Evolutionary conservation across 352 stramenopile species (phyloP).

Genomic region (Vaucheria bursata): DNA sequence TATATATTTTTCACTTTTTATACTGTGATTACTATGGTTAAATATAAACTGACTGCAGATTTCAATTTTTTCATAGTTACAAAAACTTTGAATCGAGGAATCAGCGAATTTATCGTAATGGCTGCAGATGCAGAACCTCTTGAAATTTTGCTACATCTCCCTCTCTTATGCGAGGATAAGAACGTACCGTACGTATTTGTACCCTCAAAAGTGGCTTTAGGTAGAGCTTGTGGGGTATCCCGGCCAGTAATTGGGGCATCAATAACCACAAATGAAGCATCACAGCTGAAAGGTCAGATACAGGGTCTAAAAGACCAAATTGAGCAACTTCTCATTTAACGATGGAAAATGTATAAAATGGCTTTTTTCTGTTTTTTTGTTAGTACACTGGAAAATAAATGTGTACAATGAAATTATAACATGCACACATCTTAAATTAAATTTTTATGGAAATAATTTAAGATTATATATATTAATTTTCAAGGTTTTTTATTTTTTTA

Average conservation of each 20-base stretch:
- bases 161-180: conserved; percentile 93
- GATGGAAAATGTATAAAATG: no score
- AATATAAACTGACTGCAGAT: no score
- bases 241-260: conserved; percentile 95
- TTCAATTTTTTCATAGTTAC: no score
- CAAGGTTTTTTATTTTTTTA: no score
- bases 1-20: no score
- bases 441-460: no score
- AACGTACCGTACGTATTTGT: conserved; percentile 90
- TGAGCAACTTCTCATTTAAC: conserved; percentile 99
- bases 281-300: conserved; percentile 97
- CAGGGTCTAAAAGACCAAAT: conserved; percentile 99
- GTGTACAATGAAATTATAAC: no score
- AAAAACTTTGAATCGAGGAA: conserved; percentile 99
- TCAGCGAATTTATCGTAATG: conserved; percentile 99
- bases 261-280: conserved; percentile 98
- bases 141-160: conserved; percentile 98
- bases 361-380: no score
- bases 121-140: conserved; percentile 97
- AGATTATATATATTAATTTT: no score
- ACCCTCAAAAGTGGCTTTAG: conserved; percentile 91
- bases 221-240: conserved; percentile 96
- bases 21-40: no score
- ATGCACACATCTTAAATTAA: no score
- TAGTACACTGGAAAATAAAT: no score